phyloP scores from a whole-genome alignment of 164 flowering plant genomes.

The Macadamia integrifolia region DNA sequence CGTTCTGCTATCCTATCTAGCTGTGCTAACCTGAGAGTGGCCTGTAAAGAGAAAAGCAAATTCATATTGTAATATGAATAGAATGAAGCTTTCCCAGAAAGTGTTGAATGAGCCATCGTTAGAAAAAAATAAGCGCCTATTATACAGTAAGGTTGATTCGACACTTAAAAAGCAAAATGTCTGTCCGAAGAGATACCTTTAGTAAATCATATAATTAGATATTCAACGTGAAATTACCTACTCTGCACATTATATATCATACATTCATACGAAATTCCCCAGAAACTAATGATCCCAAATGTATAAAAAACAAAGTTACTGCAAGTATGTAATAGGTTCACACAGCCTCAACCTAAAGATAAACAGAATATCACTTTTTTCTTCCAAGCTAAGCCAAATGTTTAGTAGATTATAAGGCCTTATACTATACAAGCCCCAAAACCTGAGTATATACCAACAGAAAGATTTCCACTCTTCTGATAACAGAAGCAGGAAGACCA shows the following conservation, averaged over 20 bases:
- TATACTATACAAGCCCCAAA: no score
- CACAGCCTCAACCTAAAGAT: no score
- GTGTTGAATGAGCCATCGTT: slow-evolving; percentile 1
- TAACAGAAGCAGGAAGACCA: no score
- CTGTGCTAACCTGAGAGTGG: slow-evolving; percentile 79
- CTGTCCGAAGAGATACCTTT: not conserved
- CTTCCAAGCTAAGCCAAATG: no score
- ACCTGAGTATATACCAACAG: no score
- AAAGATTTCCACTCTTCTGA: no score
- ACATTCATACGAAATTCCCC: not conserved
- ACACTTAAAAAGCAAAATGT: slow-evolving; percentile 4
- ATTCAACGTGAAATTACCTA: not conserved
- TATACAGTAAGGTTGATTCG: slow-evolving; percentile 1
- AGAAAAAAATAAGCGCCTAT: slow-evolving; percentile 9
- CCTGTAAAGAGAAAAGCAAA: slow-evolving; percentile 40
- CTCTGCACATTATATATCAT: not conserved
- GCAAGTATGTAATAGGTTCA: no score
- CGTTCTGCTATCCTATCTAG: slow-evolving; percentile 82
- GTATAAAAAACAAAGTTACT: no score
- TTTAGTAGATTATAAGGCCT: no score
- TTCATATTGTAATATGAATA: slow-evolving; percentile 9
- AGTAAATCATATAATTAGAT: not conserved
- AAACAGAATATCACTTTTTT: no score
- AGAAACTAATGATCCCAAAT: not conserved
- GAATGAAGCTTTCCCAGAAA: slow-evolving; percentile 6